phyloP scores from a whole-genome alignment of 2,329 filamentous ascomycete species.

The Penicillium sp. region DNA sequence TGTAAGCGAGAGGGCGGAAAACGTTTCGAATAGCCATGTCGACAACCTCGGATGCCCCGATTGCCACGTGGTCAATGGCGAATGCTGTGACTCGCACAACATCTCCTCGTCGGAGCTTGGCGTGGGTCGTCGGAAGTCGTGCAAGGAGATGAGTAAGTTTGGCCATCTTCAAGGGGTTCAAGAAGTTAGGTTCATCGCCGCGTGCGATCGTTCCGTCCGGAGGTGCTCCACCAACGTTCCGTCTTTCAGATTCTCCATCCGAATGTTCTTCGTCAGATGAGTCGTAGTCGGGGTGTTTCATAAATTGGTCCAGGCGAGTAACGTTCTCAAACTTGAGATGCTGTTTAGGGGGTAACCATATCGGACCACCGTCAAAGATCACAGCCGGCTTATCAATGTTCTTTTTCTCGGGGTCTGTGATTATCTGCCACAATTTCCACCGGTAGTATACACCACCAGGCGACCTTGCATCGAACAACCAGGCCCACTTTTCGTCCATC shows the following conservation, averaged over 20 bases:
- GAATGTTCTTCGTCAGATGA: constrained; percentile 79
- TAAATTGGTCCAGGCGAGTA: constrained; percentile 72
- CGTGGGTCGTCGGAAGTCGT: constrained; percentile 72
- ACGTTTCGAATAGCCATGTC: constrained; percentile 82
- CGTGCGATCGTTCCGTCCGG: constrained; percentile 38
- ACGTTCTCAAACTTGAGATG: constrained; percentile 77
- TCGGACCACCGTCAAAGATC: constrained; percentile 72
- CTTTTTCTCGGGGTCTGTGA: constrained; percentile 60
- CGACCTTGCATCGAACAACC: constrained; percentile 84
- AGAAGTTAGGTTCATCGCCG: constrained; percentile 59
- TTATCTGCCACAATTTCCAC: constrained; percentile 82
- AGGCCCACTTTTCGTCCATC: constrained; percentile 84
- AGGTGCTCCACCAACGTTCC: constrained; percentile 43
- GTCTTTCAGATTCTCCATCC: constrained; percentile 44
- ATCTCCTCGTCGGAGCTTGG: constrained; percentile 76
- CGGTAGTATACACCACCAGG: constrained; percentile 84
- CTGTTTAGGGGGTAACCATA: constrained; percentile 74
- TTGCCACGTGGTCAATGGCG: constrained; percentile 80
- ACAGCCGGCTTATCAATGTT: constrained; percentile 50
- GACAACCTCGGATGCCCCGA: constrained; percentile 87
- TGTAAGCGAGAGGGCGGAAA: constrained; percentile 70
- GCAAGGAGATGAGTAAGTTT: constrained; percentile 82
- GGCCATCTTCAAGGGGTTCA: constrained; percentile 80
- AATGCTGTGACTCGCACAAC: constrained; percentile 83
- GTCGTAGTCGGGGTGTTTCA: constrained; percentile 80